Evolutionary conservation across 495 filamentous ascomycete genomes (phyloP).

Genomic region (Penicillium steckii): DNA sequence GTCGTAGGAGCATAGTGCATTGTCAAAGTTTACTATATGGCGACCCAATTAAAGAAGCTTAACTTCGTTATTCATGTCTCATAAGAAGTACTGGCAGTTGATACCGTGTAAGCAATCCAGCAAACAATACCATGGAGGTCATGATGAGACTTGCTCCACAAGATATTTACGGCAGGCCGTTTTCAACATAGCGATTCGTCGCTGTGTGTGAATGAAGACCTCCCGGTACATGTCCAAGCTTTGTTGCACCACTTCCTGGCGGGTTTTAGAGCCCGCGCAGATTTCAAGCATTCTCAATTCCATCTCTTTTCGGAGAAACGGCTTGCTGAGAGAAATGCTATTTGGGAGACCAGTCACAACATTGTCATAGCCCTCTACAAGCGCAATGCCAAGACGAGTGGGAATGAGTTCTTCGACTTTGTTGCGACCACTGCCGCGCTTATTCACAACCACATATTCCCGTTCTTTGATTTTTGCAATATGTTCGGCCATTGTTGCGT

Average conservation of each 20-base stretch:
- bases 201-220: constrained; percentile 74
- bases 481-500: constrained; percentile 98
- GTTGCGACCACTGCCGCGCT: constrained; percentile 51
- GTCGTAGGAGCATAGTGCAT: too few relatives aligned
- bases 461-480: constrained; percentile 92
- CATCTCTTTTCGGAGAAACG: constrained; percentile 98
- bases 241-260: constrained; percentile 70
- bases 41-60: not conserved
- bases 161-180: constrained; percentile 51
- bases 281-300: constrained; percentile 93
- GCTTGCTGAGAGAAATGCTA: constrained; percentile 88
- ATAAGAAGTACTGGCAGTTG: constrained; percentile 1
- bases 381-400: constrained; percentile 81
- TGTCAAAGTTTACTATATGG: too few relatives aligned
- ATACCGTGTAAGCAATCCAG: not conserved
- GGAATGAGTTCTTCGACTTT: constrained; percentile 86
- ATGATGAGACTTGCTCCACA: constrained; percentile 28
- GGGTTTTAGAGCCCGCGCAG: constrained; percentile 79
- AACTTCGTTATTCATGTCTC: not conserved
- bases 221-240: constrained; percentile 81
- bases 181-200: constrained; percentile 74
- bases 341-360: constrained; percentile 64
- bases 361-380: constrained; percentile 90
- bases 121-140: not conserved
- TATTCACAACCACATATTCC: constrained; percentile 70